Evolutionary conservation across 371 early-diverging fungal genomes (phyloP), one percentile per base, ranked within the genome.

Genomic region (Conidiobolus incongruus): DNA sequence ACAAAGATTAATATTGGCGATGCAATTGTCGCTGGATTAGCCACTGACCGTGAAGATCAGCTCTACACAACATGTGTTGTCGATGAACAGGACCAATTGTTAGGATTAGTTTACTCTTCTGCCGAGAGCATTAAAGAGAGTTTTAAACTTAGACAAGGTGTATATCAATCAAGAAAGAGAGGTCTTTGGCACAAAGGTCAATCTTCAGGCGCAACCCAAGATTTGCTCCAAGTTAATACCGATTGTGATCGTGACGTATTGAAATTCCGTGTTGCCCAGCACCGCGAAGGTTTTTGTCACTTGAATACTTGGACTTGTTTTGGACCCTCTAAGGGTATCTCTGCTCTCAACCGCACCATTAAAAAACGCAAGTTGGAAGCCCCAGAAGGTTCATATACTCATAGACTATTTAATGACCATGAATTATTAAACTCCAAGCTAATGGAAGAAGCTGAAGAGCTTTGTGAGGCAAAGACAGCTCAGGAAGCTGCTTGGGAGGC

Each of bases 141-240:
- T 1, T 50, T 96, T 42, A 66, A 67, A 24, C 67, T 72, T 0
- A 70, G 76, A 4, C 61, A 71, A 44, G 97, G 97, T 22, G 91
- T 93, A 11, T 96, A 92, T 65, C 79, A 84, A 54, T 82, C 83
- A 30, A 72, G 97, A 45, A 66, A 59, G n/a, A 66, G 81, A 39
- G 92, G 91, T 7, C 62, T 96, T 8, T 96, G 96, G 96, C 70
- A 82, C 56, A 96, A 96, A 63, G 96, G 96, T 3, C 62, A 71
- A 24, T 83, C 91, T 1, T 90, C 91, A 0, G 94, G 93, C 31
- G 80, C 91, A 13, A 80, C 81, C 5, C 97, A 96, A 58, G 60
- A 71, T 12, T 61, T 96, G 38, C 48, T 75, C 30, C 64, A 65
- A 32, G 61, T 94, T 39, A 62, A 74, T 19, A 58, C 70, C 35